Evolutionary conservation across 768 basidiomycete genomes (phyloP).

Genomic region (Auriscalpium vulgare): DNA sequence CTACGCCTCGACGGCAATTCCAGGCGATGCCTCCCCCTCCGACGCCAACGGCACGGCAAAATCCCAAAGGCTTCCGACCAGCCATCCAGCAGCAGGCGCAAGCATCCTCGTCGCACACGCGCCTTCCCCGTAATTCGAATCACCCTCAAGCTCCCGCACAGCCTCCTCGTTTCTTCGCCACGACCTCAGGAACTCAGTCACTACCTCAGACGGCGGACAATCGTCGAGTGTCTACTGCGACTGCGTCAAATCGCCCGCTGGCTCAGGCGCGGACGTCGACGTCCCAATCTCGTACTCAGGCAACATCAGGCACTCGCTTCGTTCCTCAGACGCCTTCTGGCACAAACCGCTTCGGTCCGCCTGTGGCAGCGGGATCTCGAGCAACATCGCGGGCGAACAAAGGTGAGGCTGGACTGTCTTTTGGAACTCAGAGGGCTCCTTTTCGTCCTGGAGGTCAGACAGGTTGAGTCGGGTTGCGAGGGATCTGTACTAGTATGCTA

Average conservation of each 20-base stretch:
- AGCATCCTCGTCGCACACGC: background rate
- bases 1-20: background rate
- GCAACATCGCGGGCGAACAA: conserved; percentile 13
- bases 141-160: background rate
- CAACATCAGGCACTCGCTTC: background rate
- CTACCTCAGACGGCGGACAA: background rate
- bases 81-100: background rate
- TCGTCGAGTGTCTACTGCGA: background rate
- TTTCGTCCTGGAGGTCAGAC: conserved; percentile 27
- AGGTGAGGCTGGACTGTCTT: background rate
- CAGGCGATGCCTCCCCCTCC: conserved; percentile 46
- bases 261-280: conserved; percentile 5
- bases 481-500: too few relatives aligned
- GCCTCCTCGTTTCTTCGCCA: background rate
- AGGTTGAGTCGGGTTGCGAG: conserved; percentile 10
- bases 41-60: conserved; percentile 25
- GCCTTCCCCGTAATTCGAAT: too few relatives aligned
- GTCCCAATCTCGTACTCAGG: background rate
- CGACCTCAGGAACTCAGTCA: background rate
- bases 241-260: conserved; percentile 1
- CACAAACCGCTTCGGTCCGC: conserved; percentile 13
- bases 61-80: background rate
- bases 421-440: conserved; percentile 39
- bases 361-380: conserved; percentile 1
- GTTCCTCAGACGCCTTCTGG: conserved; percentile 14